These are phyloP conservation scores for Tuber brumale DNA, from an alignment of 495 filamentous ascomycete genomes.

Conservation along the genomic window DNA sequence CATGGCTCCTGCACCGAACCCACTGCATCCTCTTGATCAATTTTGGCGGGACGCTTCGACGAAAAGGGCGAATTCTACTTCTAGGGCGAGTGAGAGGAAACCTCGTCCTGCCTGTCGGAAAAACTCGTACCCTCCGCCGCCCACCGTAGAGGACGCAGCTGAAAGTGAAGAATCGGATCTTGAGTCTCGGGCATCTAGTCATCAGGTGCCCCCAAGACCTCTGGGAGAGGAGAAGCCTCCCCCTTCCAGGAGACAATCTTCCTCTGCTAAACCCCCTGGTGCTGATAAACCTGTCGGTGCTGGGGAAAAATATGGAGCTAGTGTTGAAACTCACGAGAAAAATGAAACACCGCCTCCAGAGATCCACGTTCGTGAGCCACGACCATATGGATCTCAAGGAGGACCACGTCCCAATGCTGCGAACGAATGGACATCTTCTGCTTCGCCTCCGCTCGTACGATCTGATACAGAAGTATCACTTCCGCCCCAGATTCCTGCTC, in stretches of 20 bases:
- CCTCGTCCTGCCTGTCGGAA: background rate
- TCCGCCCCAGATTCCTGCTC: background rate
- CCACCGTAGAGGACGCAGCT: background rate
- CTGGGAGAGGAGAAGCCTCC: background rate
- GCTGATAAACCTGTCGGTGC: background rate
- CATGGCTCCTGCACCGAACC: background rate
- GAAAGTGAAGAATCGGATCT: conserved; percentile 2
- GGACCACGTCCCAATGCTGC: background rate
- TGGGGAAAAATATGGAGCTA: background rate
- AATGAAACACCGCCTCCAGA: background rate
- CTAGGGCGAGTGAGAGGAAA: background rate
- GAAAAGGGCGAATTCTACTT: background rate
- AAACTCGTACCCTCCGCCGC: background rate
- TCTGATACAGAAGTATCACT: conserved; percentile 1
- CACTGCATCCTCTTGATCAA: background rate
- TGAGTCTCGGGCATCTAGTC: background rate
- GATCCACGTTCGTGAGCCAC: background rate
- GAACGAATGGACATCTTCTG: background rate
- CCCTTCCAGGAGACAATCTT: background rate
- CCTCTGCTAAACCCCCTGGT: background rate
- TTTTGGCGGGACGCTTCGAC: background rate
- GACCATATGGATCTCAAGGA: background rate
- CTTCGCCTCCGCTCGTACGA: background rate
- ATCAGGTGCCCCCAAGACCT: background rate
- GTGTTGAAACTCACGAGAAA: background rate